These are phyloP conservation scores for sweet orange (Citrus sinensis) DNA, from an alignment of 345 rosid species.

Conservation along the genomic window DVS_A1.0 CM039163.1:43542001-43542500, in stretches of 20 bases:
- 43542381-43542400: slow-evolving; percentile 99
- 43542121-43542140: slow-evolving; percentile 98
- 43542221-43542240: slow-evolving; percentile 87
- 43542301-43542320: slow-evolving; percentile 97
- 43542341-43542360: slow-evolving; percentile 99
- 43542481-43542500: slow-evolving; percentile 96
- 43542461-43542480: slow-evolving; percentile 98
- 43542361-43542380: slow-evolving; percentile 90
- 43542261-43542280: slow-evolving; percentile 88
- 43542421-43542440: slow-evolving; percentile 93
- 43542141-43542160: slow-evolving; percentile 99
- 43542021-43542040: slow-evolving; percentile 88
- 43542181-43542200: slow-evolving; percentile 88
- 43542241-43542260: slow-evolving; percentile 91
- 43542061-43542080: slow-evolving; percentile 88
- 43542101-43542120: slow-evolving; percentile 85
- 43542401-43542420: slow-evolving; percentile 93
- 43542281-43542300: slow-evolving; percentile 92
- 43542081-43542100: slow-evolving; percentile 79
- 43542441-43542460: slow-evolving; percentile 98
- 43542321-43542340: slow-evolving; percentile 99
- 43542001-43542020: slow-evolving; percentile 84
- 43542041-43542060: slow-evolving; percentile 92
- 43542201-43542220: slow-evolving; percentile 99
- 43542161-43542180: slow-evolving; percentile 94